These are phyloP conservation scores for Chalaropsis ovoidea DNA, from an alignment of 2,329 filamentous ascomycete genomes.

Conservation along the genomic window DNA sequence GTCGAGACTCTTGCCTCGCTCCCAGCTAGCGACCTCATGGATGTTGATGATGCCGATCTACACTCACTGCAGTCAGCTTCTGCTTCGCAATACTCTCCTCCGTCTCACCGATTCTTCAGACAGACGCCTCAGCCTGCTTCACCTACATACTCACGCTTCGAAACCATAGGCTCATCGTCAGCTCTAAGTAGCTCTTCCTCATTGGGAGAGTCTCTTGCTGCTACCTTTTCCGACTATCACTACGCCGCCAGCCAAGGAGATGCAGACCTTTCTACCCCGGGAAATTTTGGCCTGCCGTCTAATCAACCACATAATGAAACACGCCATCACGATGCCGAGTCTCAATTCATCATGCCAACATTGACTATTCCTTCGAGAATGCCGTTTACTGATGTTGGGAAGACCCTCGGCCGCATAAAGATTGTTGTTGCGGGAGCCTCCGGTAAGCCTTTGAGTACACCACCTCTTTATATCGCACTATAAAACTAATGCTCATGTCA, in stretches of 20 bases:
- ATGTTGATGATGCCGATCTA: slow-evolving; percentile 15
- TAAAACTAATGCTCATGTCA: not conserved
- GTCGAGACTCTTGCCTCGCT: slow-evolving; percentile 18
- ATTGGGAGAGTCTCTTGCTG: slow-evolving; percentile 42
- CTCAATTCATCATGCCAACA: slow-evolving; percentile 96
- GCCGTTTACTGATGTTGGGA: slow-evolving; percentile 82
- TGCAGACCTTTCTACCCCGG: slow-evolving; percentile 32
- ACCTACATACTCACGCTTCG: slow-evolving; percentile 30
- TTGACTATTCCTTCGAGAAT: slow-evolving; percentile 80
- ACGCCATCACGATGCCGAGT: not conserved
- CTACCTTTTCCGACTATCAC: slow-evolving; percentile 38
- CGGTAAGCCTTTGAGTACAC: slow-evolving; percentile 41
- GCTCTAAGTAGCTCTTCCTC: slow-evolving; percentile 42
- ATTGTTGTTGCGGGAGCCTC: slow-evolving; percentile 73
- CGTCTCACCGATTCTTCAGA: not conserved
- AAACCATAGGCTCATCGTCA: slow-evolving; percentile 26
- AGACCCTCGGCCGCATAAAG: slow-evolving; percentile 74
- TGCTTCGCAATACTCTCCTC: not conserved
- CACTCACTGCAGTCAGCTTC: slow-evolving; percentile 25
- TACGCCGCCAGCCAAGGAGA: slow-evolving; percentile 15
- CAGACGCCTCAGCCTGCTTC: slow-evolving; percentile 4
- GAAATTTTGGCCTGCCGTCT: not conserved
- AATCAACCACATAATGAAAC: not conserved
- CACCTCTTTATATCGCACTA: not conserved
- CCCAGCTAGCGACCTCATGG: slow-evolving; percentile 15